Conservation (phyloP, 257 asterid species). For the Echites panduratus region DNA sequence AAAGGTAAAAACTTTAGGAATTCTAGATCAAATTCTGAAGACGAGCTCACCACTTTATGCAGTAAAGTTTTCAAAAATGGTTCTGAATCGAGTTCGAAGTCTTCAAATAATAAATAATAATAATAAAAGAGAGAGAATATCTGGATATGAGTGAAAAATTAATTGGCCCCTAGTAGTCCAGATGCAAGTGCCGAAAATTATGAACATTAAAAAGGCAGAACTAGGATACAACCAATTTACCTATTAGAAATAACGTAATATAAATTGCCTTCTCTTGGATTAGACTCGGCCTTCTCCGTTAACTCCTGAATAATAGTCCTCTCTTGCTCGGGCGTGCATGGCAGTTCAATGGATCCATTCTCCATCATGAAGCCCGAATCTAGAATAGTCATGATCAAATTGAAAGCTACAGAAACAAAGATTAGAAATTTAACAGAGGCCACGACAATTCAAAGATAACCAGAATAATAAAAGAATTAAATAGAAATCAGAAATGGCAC, state of each 20-base stretch:
- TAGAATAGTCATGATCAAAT: conserved; percentile 75
- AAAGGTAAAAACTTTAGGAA: not conserved
- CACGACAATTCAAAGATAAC: not conserved
- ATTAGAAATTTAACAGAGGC: not conserved
- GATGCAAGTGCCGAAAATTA: not conserved
- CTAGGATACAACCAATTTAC: conserved; percentile 21
- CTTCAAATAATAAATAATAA: not conserved
- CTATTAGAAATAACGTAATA: conserved; percentile 66
- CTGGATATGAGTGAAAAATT: not conserved
- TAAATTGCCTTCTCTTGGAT: conserved; percentile 61
- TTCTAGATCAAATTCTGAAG: not conserved
- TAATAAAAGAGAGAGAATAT: not conserved
- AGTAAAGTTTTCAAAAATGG: not conserved
- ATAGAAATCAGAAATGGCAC: not conserved
- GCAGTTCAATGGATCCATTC: conserved; percentile 75
- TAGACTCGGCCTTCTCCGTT: conserved; percentile 58
- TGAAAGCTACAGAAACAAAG: conserved; percentile 4
- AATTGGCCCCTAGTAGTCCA: not conserved
- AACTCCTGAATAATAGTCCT: conserved; percentile 57
- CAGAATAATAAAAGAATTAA: not conserved
- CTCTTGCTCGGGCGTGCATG: conserved; percentile 86
- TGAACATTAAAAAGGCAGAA: not conserved
- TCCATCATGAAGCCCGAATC: conserved; percentile 72
- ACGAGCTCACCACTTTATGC: not conserved
- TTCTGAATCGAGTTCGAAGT: not conserved